phyloP scores from a whole-genome alignment of 2,329 filamentous ascomycete genomes.

The Peltaster fructicola region DNA sequence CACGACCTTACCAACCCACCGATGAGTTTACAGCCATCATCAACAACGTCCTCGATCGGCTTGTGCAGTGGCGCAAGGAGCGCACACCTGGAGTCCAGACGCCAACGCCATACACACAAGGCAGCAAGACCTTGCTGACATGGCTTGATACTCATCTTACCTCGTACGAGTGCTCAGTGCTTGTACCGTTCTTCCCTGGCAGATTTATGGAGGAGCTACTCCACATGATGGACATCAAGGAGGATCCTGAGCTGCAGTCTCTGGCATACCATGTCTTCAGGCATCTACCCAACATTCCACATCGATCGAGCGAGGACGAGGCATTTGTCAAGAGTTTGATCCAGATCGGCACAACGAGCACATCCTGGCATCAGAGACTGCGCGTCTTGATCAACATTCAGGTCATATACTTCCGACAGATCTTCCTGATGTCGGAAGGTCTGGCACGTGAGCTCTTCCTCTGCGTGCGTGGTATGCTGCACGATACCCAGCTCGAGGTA shows the following conservation, averaged over 20 bases:
- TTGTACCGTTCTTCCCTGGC: constrained; percentile 79
- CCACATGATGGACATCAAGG: constrained; percentile 99
- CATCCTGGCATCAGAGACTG: constrained; percentile 89
- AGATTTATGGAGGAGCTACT: constrained; percentile 81
- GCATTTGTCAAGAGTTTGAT: constrained; percentile 75
- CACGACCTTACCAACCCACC: constrained; percentile 63
- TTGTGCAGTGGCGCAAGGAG: constrained; percentile 78
- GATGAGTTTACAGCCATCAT: constrained; percentile 58
- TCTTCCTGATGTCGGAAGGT: constrained; percentile 63
- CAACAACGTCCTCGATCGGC: constrained; percentile 53
- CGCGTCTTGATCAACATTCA: constrained; percentile 96
- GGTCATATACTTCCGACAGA: constrained; percentile 89
- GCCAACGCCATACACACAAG: constrained; percentile 84
- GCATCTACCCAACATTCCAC: constrained; percentile 87
- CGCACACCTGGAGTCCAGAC: constrained; percentile 77
- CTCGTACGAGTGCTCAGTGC: constrained; percentile 79
- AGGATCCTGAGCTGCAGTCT: constrained; percentile 87
- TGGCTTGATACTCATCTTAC: constrained; percentile 88
- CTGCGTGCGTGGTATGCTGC: constrained; percentile 89
- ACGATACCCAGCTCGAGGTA: constrained; percentile 82
- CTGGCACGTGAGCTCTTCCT: constrained; percentile 72
- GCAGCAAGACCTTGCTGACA: constrained; percentile 84
- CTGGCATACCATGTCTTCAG: constrained; percentile 94
- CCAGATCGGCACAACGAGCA: constrained; percentile 64
- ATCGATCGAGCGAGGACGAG: constrained; percentile 68